Conservation (phyloP, 2,329 filamentous ascomycete genomes). For the Colletotrichum camelliae region DNA sequence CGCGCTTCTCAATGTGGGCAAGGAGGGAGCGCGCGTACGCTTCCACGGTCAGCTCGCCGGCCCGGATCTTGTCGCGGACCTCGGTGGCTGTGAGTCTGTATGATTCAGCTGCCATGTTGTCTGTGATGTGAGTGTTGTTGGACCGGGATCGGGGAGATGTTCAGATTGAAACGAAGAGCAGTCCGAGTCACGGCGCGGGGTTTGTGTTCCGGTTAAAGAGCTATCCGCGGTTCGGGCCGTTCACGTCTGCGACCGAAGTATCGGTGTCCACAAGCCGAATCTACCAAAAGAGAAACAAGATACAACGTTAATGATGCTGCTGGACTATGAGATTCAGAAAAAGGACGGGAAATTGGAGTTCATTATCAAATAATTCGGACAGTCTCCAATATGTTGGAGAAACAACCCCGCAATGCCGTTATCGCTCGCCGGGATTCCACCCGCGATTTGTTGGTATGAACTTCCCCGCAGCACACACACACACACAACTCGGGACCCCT, state of each 20-base stretch:
- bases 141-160: neutral
- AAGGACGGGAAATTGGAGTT: neutral
- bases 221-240: neutral
- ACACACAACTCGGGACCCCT: neutral
- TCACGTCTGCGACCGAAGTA: neutral
- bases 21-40: constrained; percentile 54
- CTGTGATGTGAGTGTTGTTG: rapidly evolving
- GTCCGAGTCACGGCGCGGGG: neutral
- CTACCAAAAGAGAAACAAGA: neutral
- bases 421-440: neutral
- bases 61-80: constrained; percentile 39
- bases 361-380: neutral
- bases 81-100: constrained; percentile 45
- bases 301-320: neutral
- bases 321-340: neutral
- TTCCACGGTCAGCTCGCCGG: constrained; percentile 50
- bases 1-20: constrained; percentile 46
- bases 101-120: neutral
- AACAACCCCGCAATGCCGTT: constrained; percentile 5
- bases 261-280: neutral
- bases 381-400: neutral
- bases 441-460: neutral
- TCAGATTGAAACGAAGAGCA: neutral
- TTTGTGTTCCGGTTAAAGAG: neutral
- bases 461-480: neutral